Percentiles rank a stretch among this genome's conserved stretches.
phyloP scores from a whole-genome alignment of 352 stramenopile genomes.

The Elongisporangium anandrum region DNA sequence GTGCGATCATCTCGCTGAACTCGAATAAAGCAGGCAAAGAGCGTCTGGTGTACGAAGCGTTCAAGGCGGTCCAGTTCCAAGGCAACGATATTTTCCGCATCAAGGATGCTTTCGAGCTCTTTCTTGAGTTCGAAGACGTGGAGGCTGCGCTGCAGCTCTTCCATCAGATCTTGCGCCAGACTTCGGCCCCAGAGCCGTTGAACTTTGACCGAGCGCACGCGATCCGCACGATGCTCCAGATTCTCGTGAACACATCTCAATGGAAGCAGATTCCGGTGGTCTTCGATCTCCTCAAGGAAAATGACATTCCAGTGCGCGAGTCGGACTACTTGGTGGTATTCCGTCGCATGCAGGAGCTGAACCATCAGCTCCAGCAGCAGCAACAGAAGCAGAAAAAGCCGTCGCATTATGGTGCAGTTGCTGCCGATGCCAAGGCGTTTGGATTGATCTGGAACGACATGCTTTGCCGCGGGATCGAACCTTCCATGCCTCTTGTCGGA shows the following conservation, averaged over 20 bases:
- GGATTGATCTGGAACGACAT: slow-evolving; percentile 42
- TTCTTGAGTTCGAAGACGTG: slow-evolving; percentile 33
- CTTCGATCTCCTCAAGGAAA: slow-evolving; percentile 24
- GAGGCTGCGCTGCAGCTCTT: slow-evolving; percentile 28
- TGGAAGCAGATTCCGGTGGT: slow-evolving; percentile 25
- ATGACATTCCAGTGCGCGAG: slow-evolving; percentile 23
- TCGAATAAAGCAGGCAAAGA: slow-evolving; percentile 21
- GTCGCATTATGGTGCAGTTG: slow-evolving; percentile 12
- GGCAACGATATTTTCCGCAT: slow-evolving; percentile 33
- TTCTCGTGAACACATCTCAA: slow-evolving; percentile 24
- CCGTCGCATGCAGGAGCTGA: slow-evolving; percentile 31
- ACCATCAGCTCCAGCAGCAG: slow-evolving; percentile 1
- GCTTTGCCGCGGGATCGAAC: slow-evolving; percentile 17
- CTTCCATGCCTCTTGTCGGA: slow-evolving; percentile 30
- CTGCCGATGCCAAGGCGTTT: slow-evolving; percentile 18
- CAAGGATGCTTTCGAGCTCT: slow-evolving; percentile 31
- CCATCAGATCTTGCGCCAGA: slow-evolving; percentile 23
- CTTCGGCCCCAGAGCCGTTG: slow-evolving; percentile 14
- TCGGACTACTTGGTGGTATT: slow-evolving; percentile 38
- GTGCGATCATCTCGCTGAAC: slow-evolving; percentile 20
- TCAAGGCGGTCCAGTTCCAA: slow-evolving; percentile 42
- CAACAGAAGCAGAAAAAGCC: not conserved
- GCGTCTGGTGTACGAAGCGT: slow-evolving; percentile 32
- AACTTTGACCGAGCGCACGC: slow-evolving; percentile 11
- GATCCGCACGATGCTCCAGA: slow-evolving; percentile 22